Evolutionary conservation across 139 green algal genomes (phyloP), one percentile per base, ranked within the genome.

Genomic region (Zygnema circumcarinatum): DNA sequence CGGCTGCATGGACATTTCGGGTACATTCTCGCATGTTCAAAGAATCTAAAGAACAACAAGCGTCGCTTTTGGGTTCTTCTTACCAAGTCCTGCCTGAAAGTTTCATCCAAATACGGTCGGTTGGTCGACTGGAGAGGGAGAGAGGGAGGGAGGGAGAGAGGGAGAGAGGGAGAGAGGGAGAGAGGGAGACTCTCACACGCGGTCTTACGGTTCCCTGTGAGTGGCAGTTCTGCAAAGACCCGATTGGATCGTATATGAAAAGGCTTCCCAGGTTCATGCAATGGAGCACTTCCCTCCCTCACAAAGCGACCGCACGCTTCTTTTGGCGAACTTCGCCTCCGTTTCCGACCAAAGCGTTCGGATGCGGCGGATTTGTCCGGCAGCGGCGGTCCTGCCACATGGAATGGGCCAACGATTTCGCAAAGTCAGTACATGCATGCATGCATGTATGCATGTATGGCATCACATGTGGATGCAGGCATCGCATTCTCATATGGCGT

Each of bases 171-270:
- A 62, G 47, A 62, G 16, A 62, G 47, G 47, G 47, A 62, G 16
- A 62, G 47, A 16, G 7, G 47, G 7, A 7, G 7, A 7, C 47
- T 62, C 16, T 7, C 47, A 7, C 16, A 16, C 7, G 7, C 7
- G 47, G 7, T 62, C 47, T 62, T 62, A 62, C 47, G 7, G 47
- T 62, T 16, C 16, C 47, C 47, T 62, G 47, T 62, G 16, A 62
- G 16, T 62, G 47, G 69, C 69, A 78, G 69, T 78, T 78, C 69
- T 83, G 76, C 16, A 16, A 42, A 25, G 76, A 83, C 38, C 76
- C 76, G 11, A 16, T 79, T 38, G 32, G 76, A 11, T 42, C 76
- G 40, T 83, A 83, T 52, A 25, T 20, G 16, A 7, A 38, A 22
- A 22, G 75, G 7, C 76, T 83, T 42, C 76, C 76, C 7, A 20